Base-by-base conservation (phyloP, 257 asterid species). In the Cynanchum wilfordii region DNA sequence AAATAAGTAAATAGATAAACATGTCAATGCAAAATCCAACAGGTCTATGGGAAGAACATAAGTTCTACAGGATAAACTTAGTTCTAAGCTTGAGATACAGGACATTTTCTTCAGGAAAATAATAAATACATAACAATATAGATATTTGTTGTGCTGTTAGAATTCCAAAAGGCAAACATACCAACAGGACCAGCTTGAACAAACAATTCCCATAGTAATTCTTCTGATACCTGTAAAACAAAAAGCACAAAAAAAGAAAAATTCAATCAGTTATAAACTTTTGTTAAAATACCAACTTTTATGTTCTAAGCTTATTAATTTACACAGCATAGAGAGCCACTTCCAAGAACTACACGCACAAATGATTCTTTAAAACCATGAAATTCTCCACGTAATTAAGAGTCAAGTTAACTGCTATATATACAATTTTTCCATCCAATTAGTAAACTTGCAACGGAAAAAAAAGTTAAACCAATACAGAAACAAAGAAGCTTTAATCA, bases 181-280 rank as follows among this genome's bases (percentile, higher is more conserved):
- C 98, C 97, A 71, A 93, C 97, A 36, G 98, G 96, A 51, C 98
- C 97, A 25, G 97, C 98, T 85, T 91, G 98, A 78, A 93, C 97
- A 79, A 93, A 89, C 75, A 93, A 75, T 84, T 91, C 98, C 96
- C 98, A 93, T 10, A 93, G 78, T 71, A 90, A 80, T 86, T 91
- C 98, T 80, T 93, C 98, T 68, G 96, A 70, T 24, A 89, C 90
- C 98, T 93, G 87, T 70, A 75, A 71, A 75, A 24, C 56, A 44
- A 59, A 78, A 36, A 51, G 22, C 62, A 65, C n/a, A 51, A 52
- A 22, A 33, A 29, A 12, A 17, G 11, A 2, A 19, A 59, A 59
- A 59, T 2, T 59, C 3, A 59, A 27, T 59, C 42, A 38, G 16
- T 59, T 27, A 10, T 3, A 52, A 17, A 62, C 4, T 30, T 4